phyloP scores from a whole-genome alignment of 768 basidiomycete species.

The Cyclocybe aegerita region DNA sequence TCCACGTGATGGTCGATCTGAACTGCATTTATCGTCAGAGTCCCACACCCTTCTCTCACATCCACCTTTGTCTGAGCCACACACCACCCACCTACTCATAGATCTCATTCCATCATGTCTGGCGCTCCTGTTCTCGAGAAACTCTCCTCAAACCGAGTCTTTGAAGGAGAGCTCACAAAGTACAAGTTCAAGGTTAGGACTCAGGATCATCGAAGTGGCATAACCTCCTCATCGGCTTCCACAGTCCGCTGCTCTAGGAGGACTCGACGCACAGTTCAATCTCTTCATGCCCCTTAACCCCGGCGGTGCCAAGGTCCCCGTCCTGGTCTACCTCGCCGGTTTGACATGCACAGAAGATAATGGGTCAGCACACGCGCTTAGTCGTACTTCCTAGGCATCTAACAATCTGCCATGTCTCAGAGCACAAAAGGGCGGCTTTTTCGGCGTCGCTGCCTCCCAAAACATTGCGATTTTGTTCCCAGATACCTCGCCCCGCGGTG shows the following conservation, averaged over 20 bases:
- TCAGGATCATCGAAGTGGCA: neutral
- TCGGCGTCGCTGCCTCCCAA: slow-evolving; percentile 81
- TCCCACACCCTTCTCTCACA: slow-evolving; percentile 3
- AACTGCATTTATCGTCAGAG: slow-evolving; percentile 7
- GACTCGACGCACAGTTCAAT: slow-evolving; percentile 77
- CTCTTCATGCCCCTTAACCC: slow-evolving; percentile 78
- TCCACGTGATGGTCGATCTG: slow-evolving; percentile 17
- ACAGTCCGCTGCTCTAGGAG: slow-evolving; percentile 72
- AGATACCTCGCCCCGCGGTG: slow-evolving; percentile 94
- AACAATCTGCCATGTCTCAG: slow-evolving; percentile 32
- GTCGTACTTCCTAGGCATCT: neutral
- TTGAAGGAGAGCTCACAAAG: slow-evolving; percentile 79
- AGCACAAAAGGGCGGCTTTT: slow-evolving; percentile 91
- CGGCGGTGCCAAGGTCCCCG: slow-evolving; percentile 45
- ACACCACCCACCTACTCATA: neutral
- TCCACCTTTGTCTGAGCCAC: slow-evolving; percentile 3
- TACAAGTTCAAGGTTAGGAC: slow-evolving; percentile 74
- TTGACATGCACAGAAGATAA: slow-evolving; percentile 93
- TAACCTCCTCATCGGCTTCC: too few species aligned
- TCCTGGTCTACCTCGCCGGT: slow-evolving; percentile 88
- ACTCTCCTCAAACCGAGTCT: slow-evolving; percentile 75
- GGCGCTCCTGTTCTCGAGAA: slow-evolving; percentile 48
- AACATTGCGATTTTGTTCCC: slow-evolving; percentile 92
- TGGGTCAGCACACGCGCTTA: slow-evolving; percentile 49
- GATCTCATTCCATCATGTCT: neutral